A percentile compares a stretch with the other conserved stretches of the same genome.
phyloP scores from a whole-genome alignment of 1,284 basidiomycete species.

The Irpex rosettiformis region DNA sequence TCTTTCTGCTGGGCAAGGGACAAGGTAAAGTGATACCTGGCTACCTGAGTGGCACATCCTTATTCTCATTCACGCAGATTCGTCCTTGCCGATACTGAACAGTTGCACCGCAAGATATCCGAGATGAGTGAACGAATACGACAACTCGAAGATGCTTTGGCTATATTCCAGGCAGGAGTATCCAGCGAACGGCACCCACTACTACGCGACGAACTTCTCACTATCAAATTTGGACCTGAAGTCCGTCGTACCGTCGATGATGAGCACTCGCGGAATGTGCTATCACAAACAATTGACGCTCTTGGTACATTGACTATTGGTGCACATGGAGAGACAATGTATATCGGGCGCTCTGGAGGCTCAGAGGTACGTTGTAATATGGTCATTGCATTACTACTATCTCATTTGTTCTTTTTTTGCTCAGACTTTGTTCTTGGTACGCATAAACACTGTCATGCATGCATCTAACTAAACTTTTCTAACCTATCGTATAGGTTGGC shows the following conservation, averaged over 20 bases:
- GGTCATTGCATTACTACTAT: not conserved
- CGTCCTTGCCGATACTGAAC: constrained; percentile 75
- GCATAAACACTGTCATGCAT: not conserved
- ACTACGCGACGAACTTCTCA: constrained; percentile 56
- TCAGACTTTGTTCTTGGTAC: constrained; percentile 49
- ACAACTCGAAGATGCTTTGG: constrained; percentile 72
- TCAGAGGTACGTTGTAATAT: constrained; percentile 39
- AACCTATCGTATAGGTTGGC: not conserved
- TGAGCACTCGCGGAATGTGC: constrained; percentile 25
- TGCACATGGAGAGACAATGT: constrained; percentile 60
- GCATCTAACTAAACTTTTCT: not conserved
- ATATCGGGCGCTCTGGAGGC: constrained; percentile 67
- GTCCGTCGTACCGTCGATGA: constrained; percentile 30
- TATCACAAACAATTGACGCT: constrained; percentile 28
- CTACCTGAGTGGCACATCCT: not conserved
- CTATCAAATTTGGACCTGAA: constrained; percentile 54
- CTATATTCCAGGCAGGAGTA: constrained; percentile 49
- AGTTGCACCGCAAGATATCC: constrained; percentile 67
- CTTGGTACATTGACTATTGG: constrained; percentile 62
- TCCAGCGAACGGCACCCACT: constrained; percentile 57
- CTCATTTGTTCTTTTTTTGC: not conserved
- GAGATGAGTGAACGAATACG: constrained; percentile 74
- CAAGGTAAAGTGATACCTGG: constrained; percentile 19
- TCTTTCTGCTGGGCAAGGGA: constrained; percentile 30
- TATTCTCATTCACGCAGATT: constrained; percentile 40